Percentiles rank a stretch among this genome's conserved stretches.
Evolutionary conservation across 441 rosid genomes (phyloP).

Genomic region (Croton setiger): DNA sequence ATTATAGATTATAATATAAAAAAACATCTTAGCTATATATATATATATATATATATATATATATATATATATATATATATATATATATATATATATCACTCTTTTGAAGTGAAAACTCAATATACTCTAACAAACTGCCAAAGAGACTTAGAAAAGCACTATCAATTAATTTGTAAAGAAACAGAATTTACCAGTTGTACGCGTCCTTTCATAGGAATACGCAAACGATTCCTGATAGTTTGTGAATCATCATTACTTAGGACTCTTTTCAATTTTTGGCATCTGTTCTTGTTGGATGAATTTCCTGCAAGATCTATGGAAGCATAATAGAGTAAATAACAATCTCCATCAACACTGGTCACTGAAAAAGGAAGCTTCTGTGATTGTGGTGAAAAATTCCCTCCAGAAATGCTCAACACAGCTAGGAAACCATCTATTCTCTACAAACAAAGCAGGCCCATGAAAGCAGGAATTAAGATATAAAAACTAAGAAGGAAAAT

Average conservation of each 20-base stretch:
- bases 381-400: slow-evolving; percentile 78
- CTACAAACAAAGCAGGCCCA: slow-evolving; percentile 34
- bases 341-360: slow-evolving; percentile 86
- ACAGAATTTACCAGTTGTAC: slow-evolving; percentile 68
- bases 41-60: no score
- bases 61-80: no score
- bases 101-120: not conserved
- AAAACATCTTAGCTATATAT: no score
- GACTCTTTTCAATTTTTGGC: slow-evolving; percentile 52
- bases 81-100: not conserved
- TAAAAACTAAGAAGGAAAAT: slow-evolving; percentile 3
- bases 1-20: no score
- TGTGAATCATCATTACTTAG: slow-evolving; percentile 52
- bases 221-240: slow-evolving; percentile 58
- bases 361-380: slow-evolving; percentile 95
- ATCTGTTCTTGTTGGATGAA: slow-evolving; percentile 47
- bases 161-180: slow-evolving; percentile 18
- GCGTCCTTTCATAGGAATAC: slow-evolving; percentile 94
- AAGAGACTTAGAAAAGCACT: slow-evolving; percentile 13
- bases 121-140: not conserved
- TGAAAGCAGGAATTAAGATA: slow-evolving; percentile 14
- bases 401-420: slow-evolving; percentile 85
- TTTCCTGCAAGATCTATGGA: slow-evolving; percentile 74
- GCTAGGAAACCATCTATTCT: slow-evolving; percentile 93
- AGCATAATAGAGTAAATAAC: slow-evolving; percentile 70